Evolutionary conservation across 2,329 filamentous ascomycete genomes (phyloP), one percentile per base, ranked within the genome.

Genomic region (Akanthomyces uredinophilus): DNA sequence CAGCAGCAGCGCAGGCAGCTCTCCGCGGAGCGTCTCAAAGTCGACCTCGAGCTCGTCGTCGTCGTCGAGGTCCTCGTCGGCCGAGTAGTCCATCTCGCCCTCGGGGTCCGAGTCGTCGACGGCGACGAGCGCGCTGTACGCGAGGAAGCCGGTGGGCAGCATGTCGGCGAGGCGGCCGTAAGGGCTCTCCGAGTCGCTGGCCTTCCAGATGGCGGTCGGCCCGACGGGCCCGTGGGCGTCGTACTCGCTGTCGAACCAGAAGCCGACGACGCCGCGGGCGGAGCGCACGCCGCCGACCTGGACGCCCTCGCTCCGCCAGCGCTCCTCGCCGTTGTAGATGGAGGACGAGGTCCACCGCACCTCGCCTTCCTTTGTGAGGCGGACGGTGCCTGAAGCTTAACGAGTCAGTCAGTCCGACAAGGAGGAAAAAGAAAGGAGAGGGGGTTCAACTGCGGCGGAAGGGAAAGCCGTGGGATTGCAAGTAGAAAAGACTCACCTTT

Each of bases 201-300:
- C 78, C 74, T 93, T 93, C 89, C 90, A 94, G 68, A 91, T 92
- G 0, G 87, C 87, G 1, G 87, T 91, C 1, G 90, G 90, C 0
- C 90, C 90, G 2, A 83, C 88, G 0, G 90, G 90, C 0, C 90
- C 89, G 67, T 87, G 83, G 1, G 77, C 71, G 64, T 90, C 86
- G 67, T 84, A 87, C 71, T 91, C 84, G 67, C 84, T 86, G 57
- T 60, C 43, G 18, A 63, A 63, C 51, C 53, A 52, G 35, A 44
- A 56, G 2, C 51, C 13, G 14, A 24, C 11, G 61, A 92, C 85
- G 1, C 89, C 89, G 8, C 89, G 80, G 7, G 82, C 84, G 6
- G 87, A 87, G 54, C 78, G 75, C 1, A 85, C 68, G 0, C 90
- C 90, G 13, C 90, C 90, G 5, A 93, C 73, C 72, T 94, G 90